Percentiles rank a stretch among this genome's conserved stretches.
phyloP scores from a whole-genome alignment of 2,329 filamentous ascomycete species.

The Hypoxylon sp. region DNA sequence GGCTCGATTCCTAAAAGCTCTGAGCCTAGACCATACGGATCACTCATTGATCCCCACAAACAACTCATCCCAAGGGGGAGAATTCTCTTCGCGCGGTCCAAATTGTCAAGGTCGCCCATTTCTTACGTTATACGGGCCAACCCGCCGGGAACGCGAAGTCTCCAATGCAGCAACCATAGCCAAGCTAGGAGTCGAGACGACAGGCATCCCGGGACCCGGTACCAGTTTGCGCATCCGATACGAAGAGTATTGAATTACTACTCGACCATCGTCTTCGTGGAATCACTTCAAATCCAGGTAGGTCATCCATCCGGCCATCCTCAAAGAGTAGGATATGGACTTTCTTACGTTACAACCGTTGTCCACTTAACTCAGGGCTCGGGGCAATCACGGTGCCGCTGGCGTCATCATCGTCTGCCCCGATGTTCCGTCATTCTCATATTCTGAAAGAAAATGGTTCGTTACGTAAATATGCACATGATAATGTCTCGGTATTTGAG shows the following conservation, averaged over 20 bases:
- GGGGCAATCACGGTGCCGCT: constrained; percentile 3
- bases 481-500: neutral
- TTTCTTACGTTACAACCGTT: neutral
- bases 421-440: neutral
- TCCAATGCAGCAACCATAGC: neutral
- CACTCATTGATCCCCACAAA: constrained; percentile 5
- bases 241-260: neutral
- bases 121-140: constrained; percentile 10
- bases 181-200: neutral
- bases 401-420: constrained; percentile 20
- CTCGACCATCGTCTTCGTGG: neutral
- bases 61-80: neutral
- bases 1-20: neutral
- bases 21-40: neutral
- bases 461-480: constrained; percentile 1
- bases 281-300: neutral
- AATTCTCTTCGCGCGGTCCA: neutral
- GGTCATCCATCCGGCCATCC: neutral
- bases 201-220: neutral
- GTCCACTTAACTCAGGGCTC: neutral
- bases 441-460: neutral
- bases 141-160: constrained; percentile 9
- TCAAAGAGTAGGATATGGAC: neutral
- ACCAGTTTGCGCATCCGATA: neutral
- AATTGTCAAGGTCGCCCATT: neutral